phyloP scores from a whole-genome alignment of 345 rosid genomes.

The Lagerstroemia speciosa region DNA sequence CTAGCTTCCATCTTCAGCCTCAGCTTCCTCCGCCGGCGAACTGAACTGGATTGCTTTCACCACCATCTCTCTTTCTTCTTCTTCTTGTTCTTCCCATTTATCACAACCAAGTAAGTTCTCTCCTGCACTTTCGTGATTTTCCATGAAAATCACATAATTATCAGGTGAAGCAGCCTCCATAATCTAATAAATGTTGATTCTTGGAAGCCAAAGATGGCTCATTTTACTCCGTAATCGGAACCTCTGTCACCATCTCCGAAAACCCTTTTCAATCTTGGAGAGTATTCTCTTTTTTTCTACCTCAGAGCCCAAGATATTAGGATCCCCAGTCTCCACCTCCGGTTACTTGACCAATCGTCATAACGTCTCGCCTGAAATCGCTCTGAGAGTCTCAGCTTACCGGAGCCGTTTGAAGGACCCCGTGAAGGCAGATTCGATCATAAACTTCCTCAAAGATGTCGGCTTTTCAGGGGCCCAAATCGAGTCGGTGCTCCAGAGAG shows the following conservation, averaged over 20 bases:
- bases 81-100: background rate
- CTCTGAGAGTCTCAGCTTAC: background rate
- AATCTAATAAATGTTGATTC: background rate
- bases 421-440: background rate
- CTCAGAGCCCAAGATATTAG: background rate
- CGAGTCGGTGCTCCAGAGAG: background rate
- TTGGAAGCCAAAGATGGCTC: background rate
- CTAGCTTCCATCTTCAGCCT: background rate
- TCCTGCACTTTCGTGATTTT: background rate
- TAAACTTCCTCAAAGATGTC: background rate
- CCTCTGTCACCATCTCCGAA: background rate
- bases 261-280: background rate
- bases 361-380: background rate
- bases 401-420: background rate
- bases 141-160: background rate
- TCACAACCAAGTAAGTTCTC: background rate
- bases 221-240: background rate
- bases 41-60: background rate
- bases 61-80: constrained; percentile 10
- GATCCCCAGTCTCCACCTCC: constrained; percentile 1
- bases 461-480: background rate
- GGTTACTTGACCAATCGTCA: background rate
- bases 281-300: background rate
- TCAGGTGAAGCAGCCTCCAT: background rate
- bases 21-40: background rate